Evolutionary conservation across 176 grass and related monocot species (phyloP).

Genomic region (Eragrostis nindensis): DNA sequence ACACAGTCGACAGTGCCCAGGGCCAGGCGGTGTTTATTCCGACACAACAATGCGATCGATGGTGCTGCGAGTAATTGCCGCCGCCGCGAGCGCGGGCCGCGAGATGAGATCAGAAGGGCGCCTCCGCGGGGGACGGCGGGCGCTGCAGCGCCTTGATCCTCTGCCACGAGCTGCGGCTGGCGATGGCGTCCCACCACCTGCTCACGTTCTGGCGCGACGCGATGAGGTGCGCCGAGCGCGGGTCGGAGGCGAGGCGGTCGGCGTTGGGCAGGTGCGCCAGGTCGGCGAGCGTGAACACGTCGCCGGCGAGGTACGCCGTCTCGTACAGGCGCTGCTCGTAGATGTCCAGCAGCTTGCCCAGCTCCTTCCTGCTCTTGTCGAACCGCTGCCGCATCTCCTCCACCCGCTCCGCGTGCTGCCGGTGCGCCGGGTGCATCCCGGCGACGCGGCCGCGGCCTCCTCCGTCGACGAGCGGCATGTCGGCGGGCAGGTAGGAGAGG

Average conservation of each 20-base stretch:
- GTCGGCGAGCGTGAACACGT: constrained; percentile 85
- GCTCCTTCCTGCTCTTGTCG: constrained; percentile 57
- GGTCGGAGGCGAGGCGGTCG: constrained; percentile 50
- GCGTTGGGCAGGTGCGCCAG: constrained; percentile 82
- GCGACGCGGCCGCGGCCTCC: neutral
- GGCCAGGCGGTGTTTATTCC: neutral
- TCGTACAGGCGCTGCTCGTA: constrained; percentile 76
- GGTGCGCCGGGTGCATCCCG: constrained; percentile 33
- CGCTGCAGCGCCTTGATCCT: constrained; percentile 68
- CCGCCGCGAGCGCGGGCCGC: no score
- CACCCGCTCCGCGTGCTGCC: constrained; percentile 45
- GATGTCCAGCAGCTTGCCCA: constrained; percentile 72
- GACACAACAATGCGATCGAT: no score
- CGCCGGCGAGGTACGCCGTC: constrained; percentile 50
- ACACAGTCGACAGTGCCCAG: constrained; percentile 11
- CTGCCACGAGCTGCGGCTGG: constrained; percentile 52
- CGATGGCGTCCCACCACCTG: constrained; percentile 62
- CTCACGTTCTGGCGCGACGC: constrained; percentile 54
- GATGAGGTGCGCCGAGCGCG: constrained; percentile 40
- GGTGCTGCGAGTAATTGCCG: no score
- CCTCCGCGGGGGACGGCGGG: constrained; percentile 42
- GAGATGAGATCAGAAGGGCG: constrained; percentile 41
- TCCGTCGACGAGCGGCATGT: constrained; percentile 1
- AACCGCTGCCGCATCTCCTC: constrained; percentile 46
- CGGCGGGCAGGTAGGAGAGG: constrained; percentile 49